Percentiles rank a stretch among this genome's conserved stretches.
These are phyloP conservation scores for Claviceps lovelessii DNA, from an alignment of 2,329 filamentous ascomycete species.

Conservation along the genomic window DNA sequence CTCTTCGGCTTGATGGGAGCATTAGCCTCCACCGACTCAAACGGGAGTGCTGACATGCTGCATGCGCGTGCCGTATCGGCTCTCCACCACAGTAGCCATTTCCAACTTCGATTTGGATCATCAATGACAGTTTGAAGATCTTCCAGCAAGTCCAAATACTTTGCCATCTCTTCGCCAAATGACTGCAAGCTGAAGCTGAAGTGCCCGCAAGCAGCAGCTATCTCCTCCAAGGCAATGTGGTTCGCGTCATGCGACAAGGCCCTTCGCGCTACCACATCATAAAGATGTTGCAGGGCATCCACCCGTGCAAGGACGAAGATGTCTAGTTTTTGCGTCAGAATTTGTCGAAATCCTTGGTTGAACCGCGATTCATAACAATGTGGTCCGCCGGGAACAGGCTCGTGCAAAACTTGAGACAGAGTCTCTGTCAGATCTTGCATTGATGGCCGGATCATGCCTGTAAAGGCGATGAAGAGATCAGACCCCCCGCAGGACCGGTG, in stretches of 20 bases:
- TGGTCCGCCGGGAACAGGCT: slow-evolving; percentile 51
- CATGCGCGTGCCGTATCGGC: not conserved
- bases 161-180: slow-evolving; percentile 73
- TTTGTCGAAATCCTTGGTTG: slow-evolving; percentile 61
- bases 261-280: slow-evolving; percentile 54
- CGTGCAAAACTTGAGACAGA: slow-evolving; percentile 65
- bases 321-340: slow-evolving; percentile 57
- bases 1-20: slow-evolving; percentile 26
- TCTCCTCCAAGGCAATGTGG: slow-evolving; percentile 80
- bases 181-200: slow-evolving; percentile 80
- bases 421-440: slow-evolving; percentile 85
- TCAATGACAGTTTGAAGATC: slow-evolving; percentile 59
- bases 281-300: slow-evolving; percentile 59
- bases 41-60: slow-evolving; percentile 9
- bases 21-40: slow-evolving; percentile 19
- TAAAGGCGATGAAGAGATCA: slow-evolving; percentile 72
- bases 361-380: slow-evolving; percentile 32
- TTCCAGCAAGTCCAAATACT: slow-evolving; percentile 64
- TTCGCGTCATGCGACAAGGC: slow-evolving; percentile 50
- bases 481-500: slow-evolving; percentile 31
- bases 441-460: slow-evolving; percentile 67
- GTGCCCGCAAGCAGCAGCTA: slow-evolving; percentile 81
- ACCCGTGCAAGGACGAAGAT: slow-evolving; percentile 59
- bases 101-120: slow-evolving; percentile 50
- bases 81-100: slow-evolving; percentile 65